phyloP scores from a whole-genome alignment of 805 yeast genomes.

The Saturnispora halmiae region DNA sequence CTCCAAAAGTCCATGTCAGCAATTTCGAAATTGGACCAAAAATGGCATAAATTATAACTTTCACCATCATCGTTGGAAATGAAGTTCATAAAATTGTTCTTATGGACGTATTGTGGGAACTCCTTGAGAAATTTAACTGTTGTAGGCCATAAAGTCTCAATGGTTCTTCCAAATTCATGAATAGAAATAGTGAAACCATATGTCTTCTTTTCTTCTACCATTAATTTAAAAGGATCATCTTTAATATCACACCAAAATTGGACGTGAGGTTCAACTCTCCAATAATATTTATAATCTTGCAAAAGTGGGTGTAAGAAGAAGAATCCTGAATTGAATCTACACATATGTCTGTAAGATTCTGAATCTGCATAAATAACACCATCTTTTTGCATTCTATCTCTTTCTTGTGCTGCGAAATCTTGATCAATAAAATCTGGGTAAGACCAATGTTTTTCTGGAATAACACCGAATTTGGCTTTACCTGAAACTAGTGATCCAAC shows the following conservation, averaged over 20 bases:
- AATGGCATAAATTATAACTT: constrained; percentile 66
- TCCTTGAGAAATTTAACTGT: constrained; percentile 37
- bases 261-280: constrained; percentile 73
- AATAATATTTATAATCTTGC: constrained; percentile 54
- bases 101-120: constrained; percentile 34
- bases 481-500: constrained; percentile 55
- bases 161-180: constrained; percentile 53
- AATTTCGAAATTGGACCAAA: constrained; percentile 74
- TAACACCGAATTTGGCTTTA: constrained; percentile 56
- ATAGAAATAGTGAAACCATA: constrained; percentile 64
- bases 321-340: constrained; percentile 38
- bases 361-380: constrained; percentile 33
- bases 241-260: constrained; percentile 51
- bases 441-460: constrained; percentile 79
- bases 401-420: constrained; percentile 53
- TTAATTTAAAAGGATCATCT: constrained; percentile 51
- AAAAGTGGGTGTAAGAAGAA: constrained; percentile 55
- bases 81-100: constrained; percentile 52
- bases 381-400: constrained; percentile 44
- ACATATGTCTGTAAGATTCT: constrained; percentile 40
- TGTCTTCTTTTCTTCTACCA: constrained; percentile 45
- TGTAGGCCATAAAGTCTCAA: constrained; percentile 48
- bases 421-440: constrained; percentile 75
- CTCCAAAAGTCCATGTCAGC: constrained; percentile 67
- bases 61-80: constrained; percentile 55